Base-by-base conservation (phyloP, 495 filamentous ascomycete genomes). In the Apiosordaria backusii region DNA sequence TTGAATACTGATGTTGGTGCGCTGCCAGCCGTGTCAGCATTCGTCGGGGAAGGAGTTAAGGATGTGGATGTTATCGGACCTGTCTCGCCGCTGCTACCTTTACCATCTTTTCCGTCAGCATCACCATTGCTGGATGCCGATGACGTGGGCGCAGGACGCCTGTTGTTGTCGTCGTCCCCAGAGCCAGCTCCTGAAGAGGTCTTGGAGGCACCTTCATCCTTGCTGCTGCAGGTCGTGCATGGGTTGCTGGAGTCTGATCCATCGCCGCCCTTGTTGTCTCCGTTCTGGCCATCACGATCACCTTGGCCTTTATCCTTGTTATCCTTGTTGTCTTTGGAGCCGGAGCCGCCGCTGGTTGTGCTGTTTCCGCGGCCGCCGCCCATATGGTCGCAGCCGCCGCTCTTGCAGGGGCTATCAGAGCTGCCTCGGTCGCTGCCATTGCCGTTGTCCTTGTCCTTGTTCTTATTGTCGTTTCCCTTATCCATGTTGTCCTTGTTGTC, bases 21-120 rank as follows among this genome's bases (percentile, higher is more conserved):
- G 59, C 59, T 61, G 26, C 59, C 59, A 61, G 59, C 59, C 25
- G 26, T 35, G 59, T 61, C 59, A 61, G 59, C 59, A 61, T 27
- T 61, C 59, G 59, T 40, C 24, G 59, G n/a, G 18, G 59, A 21
- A 27, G 59, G 6, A 61, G 59, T 45, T 7, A 45, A n/a, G 27
- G 27, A 19, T 29, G 22, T 16, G 27, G 59, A 61, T 19, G 59
- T 61, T 35, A 61, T 35, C 59, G 59, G 59, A 61, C 59, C 59
- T 61, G 59, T 61, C 45, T 45, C 26, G n/a, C 52, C 52, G 52
- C 10, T 55, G 52, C 52, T 23, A 23, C 52, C 52, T 21, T 55
- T 55, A 55, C 52, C 52, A n/a, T 55, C 52, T 21, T 55, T 55
- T 22, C 52, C 52, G 4, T 23, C 52, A 4, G 16, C 50, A 16